These are phyloP conservation scores for Kazachstania psychrophila DNA, from an alignment of 805 yeast genomes.

Conservation along the genomic window DNA sequence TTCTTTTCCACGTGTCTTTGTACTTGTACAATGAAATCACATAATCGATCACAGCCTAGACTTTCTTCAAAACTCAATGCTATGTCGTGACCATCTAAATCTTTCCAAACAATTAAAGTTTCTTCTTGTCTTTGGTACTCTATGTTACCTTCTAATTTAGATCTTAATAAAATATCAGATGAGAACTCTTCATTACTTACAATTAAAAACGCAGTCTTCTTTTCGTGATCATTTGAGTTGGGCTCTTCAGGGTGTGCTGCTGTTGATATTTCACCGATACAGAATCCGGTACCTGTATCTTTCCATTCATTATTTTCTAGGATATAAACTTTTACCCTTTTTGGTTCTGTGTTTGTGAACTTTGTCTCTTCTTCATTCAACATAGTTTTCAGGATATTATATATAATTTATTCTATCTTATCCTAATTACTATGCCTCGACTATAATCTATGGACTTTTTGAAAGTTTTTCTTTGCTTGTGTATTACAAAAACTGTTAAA, in stretches of 20 bases:
- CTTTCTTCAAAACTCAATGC: slow-evolving; percentile 90
- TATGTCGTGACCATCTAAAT: slow-evolving; percentile 52
- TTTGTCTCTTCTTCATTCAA: slow-evolving; percentile 1
- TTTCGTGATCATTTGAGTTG: slow-evolving; percentile 13
- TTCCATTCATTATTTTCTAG: slow-evolving; percentile 78
- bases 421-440: too few relatives aligned
- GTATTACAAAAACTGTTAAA: too few relatives aligned
- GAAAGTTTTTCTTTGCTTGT: too few relatives aligned
- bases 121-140: slow-evolving; percentile 93
- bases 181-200: slow-evolving; percentile 65
- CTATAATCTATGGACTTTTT: too few relatives aligned
- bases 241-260: neutral
- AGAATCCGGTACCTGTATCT: slow-evolving; percentile 88
- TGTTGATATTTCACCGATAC: slow-evolving; percentile 52
- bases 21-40: slow-evolving; percentile 67
- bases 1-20: slow-evolving; percentile 54
- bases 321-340: slow-evolving; percentile 86
- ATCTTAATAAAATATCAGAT: slow-evolving; percentile 49
- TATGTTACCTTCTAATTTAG: slow-evolving; percentile 60
- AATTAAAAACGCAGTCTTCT: slow-evolving; percentile 44
- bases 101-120: slow-evolving; percentile 91
- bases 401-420: too few relatives aligned
- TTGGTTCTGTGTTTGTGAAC: slow-evolving; percentile 35
- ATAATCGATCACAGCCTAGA: slow-evolving; percentile 75
- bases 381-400: neutral